phyloP scores from a whole-genome alignment of 2,329 filamentous ascomycete genomes.

The Botrytis galanthina region DNA sequence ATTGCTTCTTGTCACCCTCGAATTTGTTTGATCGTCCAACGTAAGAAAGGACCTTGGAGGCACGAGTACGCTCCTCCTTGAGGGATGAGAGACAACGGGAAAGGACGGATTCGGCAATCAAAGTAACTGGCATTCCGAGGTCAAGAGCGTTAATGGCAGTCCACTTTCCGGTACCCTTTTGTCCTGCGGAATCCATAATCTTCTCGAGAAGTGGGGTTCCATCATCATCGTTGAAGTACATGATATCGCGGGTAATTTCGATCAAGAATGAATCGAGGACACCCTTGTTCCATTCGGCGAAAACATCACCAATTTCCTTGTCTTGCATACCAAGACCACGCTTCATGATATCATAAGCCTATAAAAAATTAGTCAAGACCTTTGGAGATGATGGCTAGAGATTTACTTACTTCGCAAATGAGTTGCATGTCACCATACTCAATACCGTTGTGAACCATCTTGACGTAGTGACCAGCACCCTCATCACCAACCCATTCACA shows the following conservation, averaged over 20 bases:
- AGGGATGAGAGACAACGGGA: constrained; percentile 89
- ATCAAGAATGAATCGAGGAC: constrained; percentile 99
- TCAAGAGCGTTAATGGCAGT: constrained; percentile 98
- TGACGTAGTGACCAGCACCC: constrained; percentile 99
- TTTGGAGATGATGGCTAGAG: background rate
- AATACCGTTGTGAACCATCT: constrained; percentile 99
- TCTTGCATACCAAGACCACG: constrained; percentile 82
- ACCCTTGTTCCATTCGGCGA: constrained; percentile 97
- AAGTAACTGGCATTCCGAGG: constrained; percentile 95
- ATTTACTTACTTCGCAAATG: constrained; percentile 81
- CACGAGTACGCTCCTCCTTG: constrained; percentile 87
- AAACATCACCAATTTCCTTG: constrained; percentile 95
- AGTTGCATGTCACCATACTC: constrained; percentile 99
- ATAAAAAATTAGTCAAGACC: constrained; percentile 25
- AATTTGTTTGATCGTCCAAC: constrained; percentile 76
- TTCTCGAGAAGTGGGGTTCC: constrained; percentile 91
- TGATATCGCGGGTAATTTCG: constrained; percentile 97
- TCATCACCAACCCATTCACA: constrained; percentile 99
- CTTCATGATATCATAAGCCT: constrained; percentile 99
- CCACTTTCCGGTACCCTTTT: constrained; percentile 99
- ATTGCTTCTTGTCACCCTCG: constrained; percentile 85
- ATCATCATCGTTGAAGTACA: constrained; percentile 97
- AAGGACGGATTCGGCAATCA: constrained; percentile 97
- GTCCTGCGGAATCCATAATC: constrained; percentile 96
- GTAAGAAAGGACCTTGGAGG: constrained; percentile 71